These are phyloP conservation scores for Lobosporangium transversale DNA, from an alignment of 192 early-diverging fungal species.

Conservation along the genomic window DNA sequence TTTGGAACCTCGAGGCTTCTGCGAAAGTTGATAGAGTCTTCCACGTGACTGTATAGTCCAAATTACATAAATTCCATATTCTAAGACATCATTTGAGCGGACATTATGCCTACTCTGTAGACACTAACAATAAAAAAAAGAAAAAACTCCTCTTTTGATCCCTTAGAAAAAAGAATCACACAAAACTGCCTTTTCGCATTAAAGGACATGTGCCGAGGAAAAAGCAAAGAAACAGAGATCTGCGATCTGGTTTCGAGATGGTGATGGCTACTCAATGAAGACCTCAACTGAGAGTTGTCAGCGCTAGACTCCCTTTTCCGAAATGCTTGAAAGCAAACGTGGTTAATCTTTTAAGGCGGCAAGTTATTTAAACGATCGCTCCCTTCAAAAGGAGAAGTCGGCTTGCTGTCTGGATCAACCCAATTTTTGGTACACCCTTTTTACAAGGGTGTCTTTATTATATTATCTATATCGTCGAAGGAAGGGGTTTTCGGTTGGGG, in stretches of 20 bases:
- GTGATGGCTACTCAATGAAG: slow-evolving; percentile 43
- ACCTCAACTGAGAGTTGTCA: slow-evolving; percentile 47
- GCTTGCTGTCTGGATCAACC: slow-evolving; percentile 35
- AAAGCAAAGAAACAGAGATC: slow-evolving; percentile 15
- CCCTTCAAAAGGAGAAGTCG: too few species aligned
- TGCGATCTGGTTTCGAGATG: slow-evolving; percentile 51
- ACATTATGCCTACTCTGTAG: too few species aligned
- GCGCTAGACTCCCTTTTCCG: slow-evolving; percentile 43
- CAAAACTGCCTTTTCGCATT: slow-evolving; percentile 52
- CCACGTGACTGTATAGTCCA: too few species aligned
- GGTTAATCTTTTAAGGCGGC: slow-evolving; percentile 29
- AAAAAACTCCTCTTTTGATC: too few species aligned
- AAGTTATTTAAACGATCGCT: slow-evolving; percentile 49
- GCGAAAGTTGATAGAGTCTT: too few species aligned
- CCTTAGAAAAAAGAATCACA: slow-evolving; percentile 50
- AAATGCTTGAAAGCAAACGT: slow-evolving; percentile 31
- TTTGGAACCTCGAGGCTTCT: too few species aligned
- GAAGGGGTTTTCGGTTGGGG: too few species aligned
- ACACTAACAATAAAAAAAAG: too few species aligned
- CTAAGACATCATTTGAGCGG: too few species aligned
- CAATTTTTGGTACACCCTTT: slow-evolving; percentile 49
- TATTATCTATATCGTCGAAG: background rate
- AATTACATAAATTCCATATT: too few species aligned
- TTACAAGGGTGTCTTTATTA: slow-evolving; percentile 4
- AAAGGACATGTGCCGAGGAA: slow-evolving; percentile 53